These are phyloP conservation scores for Talaromyces sp. DNA, from an alignment of 2,329 filamentous ascomycete genomes.

Conservation along the genomic window DNA sequence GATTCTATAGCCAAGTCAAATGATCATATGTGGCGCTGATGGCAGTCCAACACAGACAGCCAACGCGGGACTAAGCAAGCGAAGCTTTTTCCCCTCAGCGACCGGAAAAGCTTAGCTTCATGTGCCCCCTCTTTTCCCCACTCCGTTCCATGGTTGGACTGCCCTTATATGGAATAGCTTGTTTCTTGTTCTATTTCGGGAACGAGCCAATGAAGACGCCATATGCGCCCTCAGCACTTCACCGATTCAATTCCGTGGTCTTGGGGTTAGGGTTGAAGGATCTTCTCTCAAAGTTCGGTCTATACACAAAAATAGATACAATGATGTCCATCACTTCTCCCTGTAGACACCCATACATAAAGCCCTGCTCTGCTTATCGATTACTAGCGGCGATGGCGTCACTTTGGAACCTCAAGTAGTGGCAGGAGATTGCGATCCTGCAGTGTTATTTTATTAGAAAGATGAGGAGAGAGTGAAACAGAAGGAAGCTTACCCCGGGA, in stretches of 20 bases:
- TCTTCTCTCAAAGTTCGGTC: background rate
- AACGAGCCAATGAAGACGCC: background rate
- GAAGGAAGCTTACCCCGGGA: background rate
- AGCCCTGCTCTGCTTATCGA: background rate
- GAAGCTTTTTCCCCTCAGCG: background rate
- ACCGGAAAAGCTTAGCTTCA: background rate
- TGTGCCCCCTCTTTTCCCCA: background rate
- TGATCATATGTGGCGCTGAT: background rate
- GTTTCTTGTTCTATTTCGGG: background rate
- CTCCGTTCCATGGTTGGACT: background rate
- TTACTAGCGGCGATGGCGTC: background rate
- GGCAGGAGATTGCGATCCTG: background rate
- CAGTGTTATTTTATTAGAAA: background rate
- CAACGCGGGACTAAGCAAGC: background rate
- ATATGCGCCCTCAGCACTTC: background rate
- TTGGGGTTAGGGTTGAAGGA: background rate
- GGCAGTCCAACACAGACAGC: background rate
- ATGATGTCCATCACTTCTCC: background rate
- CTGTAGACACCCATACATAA: background rate
- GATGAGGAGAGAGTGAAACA: background rate
- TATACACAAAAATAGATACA: background rate
- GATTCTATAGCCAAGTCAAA: background rate
- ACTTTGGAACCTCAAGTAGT: background rate
- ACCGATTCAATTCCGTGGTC: background rate
- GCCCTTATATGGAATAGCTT: background rate